Base-by-base conservation (phyloP, 1,139 yeast species). In the Blastobotrys capitulatus region DNA sequence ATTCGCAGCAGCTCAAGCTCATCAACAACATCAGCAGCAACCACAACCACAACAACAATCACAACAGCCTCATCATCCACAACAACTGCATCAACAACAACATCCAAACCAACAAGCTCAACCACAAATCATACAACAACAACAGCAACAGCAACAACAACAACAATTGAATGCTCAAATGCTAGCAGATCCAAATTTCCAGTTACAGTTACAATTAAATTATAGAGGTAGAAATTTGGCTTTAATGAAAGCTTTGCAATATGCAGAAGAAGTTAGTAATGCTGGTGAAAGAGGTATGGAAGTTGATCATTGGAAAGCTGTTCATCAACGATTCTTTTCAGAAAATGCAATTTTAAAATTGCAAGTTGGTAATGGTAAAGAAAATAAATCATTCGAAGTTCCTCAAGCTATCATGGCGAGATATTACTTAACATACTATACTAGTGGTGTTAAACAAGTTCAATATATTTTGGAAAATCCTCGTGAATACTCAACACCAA, bases 351-450 rank as follows among this genome's bases (percentile, higher is more conserved):
- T 71, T 4, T 56, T 79, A 25, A 67, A 77, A 20, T 69, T 78
- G 50, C 64, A 74, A 0, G 70, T 78, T 18, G 73, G 72, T 51
- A 67, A 53, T 40, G 73, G 73, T 8, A 67, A 65, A 26, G 80
- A 75, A 38, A 67, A 75, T 13, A 71, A 81, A 51, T 82, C 76
- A 55, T 86, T 80, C 63, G 90, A 82, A 52, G 74, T 88, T 27
- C 78, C 81, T 10, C 74, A 78, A 7, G 74, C 80, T 2, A 75
- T 87, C 2, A 76, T 87, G n/a, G 87, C 95, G 1, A 68, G 84
- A 48, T 78, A 84, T 53, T 76, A 82, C 56, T 74, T 75, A 44
- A 72, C 83, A 0, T 71, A 78, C 37, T 74, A 79, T 34, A 68
- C 75, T 42, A 70, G 77, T n/a, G 80, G 83, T 12, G 78, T 84